A percentile compares a stretch with the other conserved stretches of the same genome.
Conservation (phyloP, 2,329 filamentous ascomycete genomes). For the Trichoderma semiorbis region DNA sequence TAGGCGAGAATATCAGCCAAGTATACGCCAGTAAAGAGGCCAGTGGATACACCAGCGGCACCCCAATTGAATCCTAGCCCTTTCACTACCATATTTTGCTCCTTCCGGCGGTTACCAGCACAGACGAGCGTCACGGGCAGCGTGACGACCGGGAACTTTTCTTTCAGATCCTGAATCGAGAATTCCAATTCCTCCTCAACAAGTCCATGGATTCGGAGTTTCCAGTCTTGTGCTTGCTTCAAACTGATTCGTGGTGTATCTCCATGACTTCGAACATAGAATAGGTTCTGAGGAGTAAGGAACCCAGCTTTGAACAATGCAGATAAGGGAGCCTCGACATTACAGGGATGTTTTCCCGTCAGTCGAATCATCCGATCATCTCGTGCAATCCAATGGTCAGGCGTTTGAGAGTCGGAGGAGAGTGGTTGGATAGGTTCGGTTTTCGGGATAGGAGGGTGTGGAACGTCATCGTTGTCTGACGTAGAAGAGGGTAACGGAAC, state of each 20-base stretch:
- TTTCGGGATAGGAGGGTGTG: not conserved
- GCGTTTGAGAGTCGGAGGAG: constrained; percentile 54
- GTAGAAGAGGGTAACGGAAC: not conserved
- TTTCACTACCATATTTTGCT: constrained; percentile 87
- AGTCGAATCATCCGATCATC: constrained; percentile 80
- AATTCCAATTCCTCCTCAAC: constrained; percentile 73
- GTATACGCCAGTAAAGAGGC: constrained; percentile 79
- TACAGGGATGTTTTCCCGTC: constrained; percentile 88
- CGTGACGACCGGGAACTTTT: constrained; percentile 75
- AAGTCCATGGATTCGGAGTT: constrained; percentile 78
- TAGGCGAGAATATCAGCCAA: constrained; percentile 66
- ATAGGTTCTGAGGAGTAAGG: constrained; percentile 79
- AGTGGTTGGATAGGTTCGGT: not conserved
- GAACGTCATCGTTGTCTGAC: not conserved
- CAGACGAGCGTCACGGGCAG: constrained; percentile 87
- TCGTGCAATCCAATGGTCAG: constrained; percentile 75
- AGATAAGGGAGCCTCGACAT: constrained; percentile 79
- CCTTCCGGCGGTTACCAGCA: constrained; percentile 86
- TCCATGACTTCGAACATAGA: constrained; percentile 91
- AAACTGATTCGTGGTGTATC: constrained; percentile 68
- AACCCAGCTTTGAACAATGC: constrained; percentile 78
- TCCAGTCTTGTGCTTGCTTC: constrained; percentile 74
- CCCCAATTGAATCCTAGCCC: constrained; percentile 96
- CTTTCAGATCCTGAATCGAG: constrained; percentile 67
- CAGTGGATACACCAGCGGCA: constrained; percentile 79